Evolutionary conservation across 805 yeast species (phyloP).

Genomic region (Sungouiella blattae): DNA sequence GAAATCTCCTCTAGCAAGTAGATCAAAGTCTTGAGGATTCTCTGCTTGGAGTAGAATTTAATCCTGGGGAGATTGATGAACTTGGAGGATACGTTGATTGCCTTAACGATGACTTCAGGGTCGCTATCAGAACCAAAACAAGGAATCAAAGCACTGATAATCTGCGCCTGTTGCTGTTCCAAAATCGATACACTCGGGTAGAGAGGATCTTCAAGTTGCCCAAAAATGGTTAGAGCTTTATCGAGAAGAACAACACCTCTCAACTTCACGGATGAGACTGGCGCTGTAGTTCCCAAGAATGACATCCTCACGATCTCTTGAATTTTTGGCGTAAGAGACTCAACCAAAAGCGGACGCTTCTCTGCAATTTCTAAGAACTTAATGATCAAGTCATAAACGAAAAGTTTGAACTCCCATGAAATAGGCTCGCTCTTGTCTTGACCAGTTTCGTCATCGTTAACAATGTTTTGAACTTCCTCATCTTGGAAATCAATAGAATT

Average conservation of each 20-base stretch:
- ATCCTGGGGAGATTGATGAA: constrained; percentile 52
- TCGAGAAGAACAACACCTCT: constrained; percentile 67
- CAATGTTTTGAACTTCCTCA: constrained; percentile 40
- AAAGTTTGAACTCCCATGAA: constrained; percentile 52
- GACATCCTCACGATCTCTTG: constrained; percentile 73
- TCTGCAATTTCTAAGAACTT: constrained; percentile 39
- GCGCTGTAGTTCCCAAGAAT: constrained; percentile 76
- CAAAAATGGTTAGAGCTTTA: constrained; percentile 56
- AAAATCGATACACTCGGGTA: constrained; percentile 67
- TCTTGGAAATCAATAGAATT: constrained; percentile 32
- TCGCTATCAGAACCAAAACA: constrained; percentile 75
- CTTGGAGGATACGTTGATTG: constrained; percentile 73
- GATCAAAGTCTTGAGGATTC: constrained; percentile 61
- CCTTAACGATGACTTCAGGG: constrained; percentile 69
- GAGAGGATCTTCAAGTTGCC: constrained; percentile 64
- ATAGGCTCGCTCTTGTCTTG: constrained; percentile 52
- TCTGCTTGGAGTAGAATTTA: constrained; percentile 41
- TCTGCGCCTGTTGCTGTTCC: constrained; percentile 94
- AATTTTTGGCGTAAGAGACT: constrained; percentile 42
- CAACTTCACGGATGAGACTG: constrained; percentile 55
- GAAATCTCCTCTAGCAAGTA: constrained; percentile 61
- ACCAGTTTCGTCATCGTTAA: constrained; percentile 31
- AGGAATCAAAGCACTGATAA: constrained; percentile 84
- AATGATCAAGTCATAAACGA: constrained; percentile 45
- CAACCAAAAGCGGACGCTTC: constrained; percentile 35